phyloP scores from a whole-genome alignment of 257 asterid genomes.

The Solanum commersonii region DNA sequence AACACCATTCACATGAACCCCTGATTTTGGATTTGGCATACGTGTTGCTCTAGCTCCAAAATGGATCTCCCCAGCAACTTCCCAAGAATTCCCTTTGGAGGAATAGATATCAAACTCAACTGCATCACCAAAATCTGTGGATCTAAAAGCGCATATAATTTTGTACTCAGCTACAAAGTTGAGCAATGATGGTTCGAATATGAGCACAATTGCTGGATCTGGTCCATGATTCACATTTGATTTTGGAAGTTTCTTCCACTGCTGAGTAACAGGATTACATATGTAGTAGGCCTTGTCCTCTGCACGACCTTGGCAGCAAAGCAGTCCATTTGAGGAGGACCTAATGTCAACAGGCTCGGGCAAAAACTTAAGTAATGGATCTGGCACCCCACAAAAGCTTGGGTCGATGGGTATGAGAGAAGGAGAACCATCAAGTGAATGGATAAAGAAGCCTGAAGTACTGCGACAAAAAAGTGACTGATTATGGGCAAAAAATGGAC shows the following conservation, averaged over 20 bases:
- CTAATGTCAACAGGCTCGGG: constrained; percentile 39
- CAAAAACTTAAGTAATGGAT: constrained; percentile 28
- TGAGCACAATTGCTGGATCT: constrained; percentile 19
- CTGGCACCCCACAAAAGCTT: constrained; percentile 38
- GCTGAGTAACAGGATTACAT: constrained; percentile 39
- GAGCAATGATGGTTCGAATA: constrained; percentile 43
- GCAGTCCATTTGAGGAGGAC: constrained; percentile 48
- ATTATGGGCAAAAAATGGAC: constrained; percentile 45
- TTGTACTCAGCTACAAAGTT: constrained; percentile 39
- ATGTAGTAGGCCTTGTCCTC: constrained; percentile 28
- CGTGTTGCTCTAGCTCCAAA: constrained; percentile 7
- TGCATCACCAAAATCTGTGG: constrained; percentile 44
- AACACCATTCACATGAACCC: constrained; percentile 30
- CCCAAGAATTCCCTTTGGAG: constrained; percentile 36
- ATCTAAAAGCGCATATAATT: constrained; percentile 32
- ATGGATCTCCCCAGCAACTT: constrained; percentile 34
- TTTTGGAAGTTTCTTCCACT: constrained; percentile 39
- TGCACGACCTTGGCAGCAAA: constrained; percentile 32
- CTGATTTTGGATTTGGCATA: constrained; percentile 8
- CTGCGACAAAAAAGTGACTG: constrained; percentile 25
- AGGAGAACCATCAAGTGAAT: constrained; percentile 21
- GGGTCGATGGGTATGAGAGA: constrained; percentile 15
- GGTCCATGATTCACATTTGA: constrained; percentile 37
- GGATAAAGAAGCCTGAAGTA: constrained; percentile 27
- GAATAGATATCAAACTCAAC: constrained; percentile 46